Conservation (phyloP, 371 early-diverging fungal genomes). For the Mucor irregularis region DNA sequence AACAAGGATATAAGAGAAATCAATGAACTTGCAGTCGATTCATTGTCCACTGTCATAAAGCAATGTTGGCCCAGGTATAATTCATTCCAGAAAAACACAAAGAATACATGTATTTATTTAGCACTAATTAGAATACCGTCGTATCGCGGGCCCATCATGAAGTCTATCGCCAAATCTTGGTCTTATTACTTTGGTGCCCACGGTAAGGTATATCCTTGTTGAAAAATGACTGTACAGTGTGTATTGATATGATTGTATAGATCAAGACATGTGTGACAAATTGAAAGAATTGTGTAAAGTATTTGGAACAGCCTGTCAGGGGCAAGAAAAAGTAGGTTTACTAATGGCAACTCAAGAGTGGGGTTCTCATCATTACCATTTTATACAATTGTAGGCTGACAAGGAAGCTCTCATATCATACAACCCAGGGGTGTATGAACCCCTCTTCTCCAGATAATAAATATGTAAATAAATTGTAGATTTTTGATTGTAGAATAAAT, state of each 20-base stretch:
- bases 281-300: constrained; percentile 14
- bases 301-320: constrained; percentile 27
- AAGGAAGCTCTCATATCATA: constrained; percentile 18
- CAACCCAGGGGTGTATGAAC: constrained; percentile 7
- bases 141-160: constrained; percentile 25
- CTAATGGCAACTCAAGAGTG: too few relatives aligned
- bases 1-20: constrained; percentile 9
- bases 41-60: constrained; percentile 24
- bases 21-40: constrained; percentile 14
- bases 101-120: neutral
- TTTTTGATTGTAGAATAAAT: too few relatives aligned
- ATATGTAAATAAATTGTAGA: neutral
- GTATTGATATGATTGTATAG: too few relatives aligned
- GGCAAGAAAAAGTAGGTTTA: constrained; percentile 14
- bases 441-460: constrained; percentile 11
- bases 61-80: constrained; percentile 43
- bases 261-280: constrained; percentile 15
- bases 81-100: neutral
- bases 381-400: constrained; percentile 4
- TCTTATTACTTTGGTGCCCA: constrained; percentile 9
- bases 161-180: constrained; percentile 32
- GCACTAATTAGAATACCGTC: constrained; percentile 16
- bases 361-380: neutral
- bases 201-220: neutral
- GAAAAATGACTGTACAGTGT: too few relatives aligned